phyloP scores from a whole-genome alignment of 257 asterid genomes.

The Ligustrum vulgare region DNA sequence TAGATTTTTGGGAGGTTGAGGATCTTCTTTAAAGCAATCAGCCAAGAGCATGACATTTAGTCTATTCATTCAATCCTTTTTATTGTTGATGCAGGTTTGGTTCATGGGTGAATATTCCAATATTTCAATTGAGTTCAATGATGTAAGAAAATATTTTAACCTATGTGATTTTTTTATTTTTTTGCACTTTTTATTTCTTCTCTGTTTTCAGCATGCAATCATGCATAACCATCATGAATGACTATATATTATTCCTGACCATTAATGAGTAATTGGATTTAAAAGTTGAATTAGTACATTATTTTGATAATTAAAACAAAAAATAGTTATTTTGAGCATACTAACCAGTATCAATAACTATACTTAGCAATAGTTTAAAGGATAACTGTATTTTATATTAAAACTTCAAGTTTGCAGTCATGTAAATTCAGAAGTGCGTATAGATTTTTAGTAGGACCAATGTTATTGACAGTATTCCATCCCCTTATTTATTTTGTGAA shows the following conservation, averaged over 20 bases:
- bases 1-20: background rate
- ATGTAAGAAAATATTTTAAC: slow-evolving; percentile 52
- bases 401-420: background rate
- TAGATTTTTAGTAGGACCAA: background rate
- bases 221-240: background rate
- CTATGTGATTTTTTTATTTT: background rate
- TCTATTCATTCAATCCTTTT: slow-evolving; percentile 15
- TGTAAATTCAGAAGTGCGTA: background rate
- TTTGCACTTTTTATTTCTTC: background rate
- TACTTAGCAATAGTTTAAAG: background rate
- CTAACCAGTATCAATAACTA: background rate
- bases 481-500: background rate
- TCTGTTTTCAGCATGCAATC: background rate
- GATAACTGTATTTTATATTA: background rate
- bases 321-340: background rate
- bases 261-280: background rate
- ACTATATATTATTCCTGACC: background rate
- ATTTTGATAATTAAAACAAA: background rate
- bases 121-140: slow-evolving; percentile 82
- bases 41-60: background rate
- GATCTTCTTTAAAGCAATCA: background rate
- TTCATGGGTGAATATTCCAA: slow-evolving; percentile 94
- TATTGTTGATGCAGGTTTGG: slow-evolving; percentile 64
- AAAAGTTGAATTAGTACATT: background rate
- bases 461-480: background rate